Conservation (phyloP, 2,329 filamentous ascomycete species). For the Penicillium crustosum region DNA sequence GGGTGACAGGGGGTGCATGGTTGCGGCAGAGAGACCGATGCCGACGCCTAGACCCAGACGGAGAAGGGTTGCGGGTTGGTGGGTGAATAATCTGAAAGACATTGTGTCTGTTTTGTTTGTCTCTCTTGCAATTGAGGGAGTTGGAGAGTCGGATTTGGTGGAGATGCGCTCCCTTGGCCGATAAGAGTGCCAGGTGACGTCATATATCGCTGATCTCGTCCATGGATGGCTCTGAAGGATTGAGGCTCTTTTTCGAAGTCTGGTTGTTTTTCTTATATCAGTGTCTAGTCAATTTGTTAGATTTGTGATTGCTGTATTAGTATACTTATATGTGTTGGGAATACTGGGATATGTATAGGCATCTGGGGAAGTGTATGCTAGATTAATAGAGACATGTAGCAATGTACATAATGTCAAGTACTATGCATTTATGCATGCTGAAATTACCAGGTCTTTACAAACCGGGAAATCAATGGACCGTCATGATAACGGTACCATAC, state of each 20-base stretch:
- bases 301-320: not conserved
- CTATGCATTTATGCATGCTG: no score
- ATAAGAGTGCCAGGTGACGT: constrained; percentile 18
- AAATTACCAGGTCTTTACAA: no score
- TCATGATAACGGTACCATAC: no score
- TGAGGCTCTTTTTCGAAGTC: not conserved
- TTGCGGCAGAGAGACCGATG: constrained; percentile 32
- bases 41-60: constrained; percentile 38
- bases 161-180: constrained; percentile 1
- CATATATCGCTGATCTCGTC: constrained; percentile 9
- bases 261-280: not conserved
- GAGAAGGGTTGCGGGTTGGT: constrained; percentile 30
- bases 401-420: no score
- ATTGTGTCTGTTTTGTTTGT: constrained; percentile 16
- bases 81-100: constrained; percentile 29
- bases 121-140: constrained; percentile 4
- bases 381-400: no score
- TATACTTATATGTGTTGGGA: no score
- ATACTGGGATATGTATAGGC: not conserved
- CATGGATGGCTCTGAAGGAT: not conserved
- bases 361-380: no score
- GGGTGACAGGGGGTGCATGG: constrained; percentile 36
- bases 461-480: no score
- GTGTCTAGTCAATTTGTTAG: not conserved
- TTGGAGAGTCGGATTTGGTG: constrained; percentile 2